Percentiles rank a stretch among this genome's conserved stretches.
Conservation (phyloP, 257 asterid genomes). For the Plectranthus barbatus region DNA sequence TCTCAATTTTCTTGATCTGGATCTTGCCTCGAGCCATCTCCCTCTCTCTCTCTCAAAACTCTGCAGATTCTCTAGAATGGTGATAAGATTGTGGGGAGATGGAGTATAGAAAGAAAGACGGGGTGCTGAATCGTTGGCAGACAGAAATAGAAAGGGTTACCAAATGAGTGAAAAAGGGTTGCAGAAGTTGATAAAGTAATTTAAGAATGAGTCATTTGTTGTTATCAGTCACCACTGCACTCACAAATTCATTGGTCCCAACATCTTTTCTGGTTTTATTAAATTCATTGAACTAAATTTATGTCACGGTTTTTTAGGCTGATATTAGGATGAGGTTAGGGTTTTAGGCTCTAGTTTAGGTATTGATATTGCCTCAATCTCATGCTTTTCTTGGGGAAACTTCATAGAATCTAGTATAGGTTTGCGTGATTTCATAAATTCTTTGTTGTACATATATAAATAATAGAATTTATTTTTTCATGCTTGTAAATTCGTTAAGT, state of each 20-base stretch:
- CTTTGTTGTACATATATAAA: too few species aligned
- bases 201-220: slow-evolving; percentile 63
- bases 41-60: neutral
- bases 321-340: neutral
- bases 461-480: too few species aligned
- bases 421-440: too few species aligned
- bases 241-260: slow-evolving; percentile 10
- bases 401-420: neutral
- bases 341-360: slow-evolving; percentile 1
- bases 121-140: neutral
- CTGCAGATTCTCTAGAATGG: slow-evolving; percentile 1
- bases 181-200: slow-evolving; percentile 43
- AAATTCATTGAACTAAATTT: too few species aligned
- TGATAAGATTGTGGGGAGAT: slow-evolving; percentile 11
- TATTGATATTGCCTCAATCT: neutral
- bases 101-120: neutral
- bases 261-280: too few species aligned
- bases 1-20: slow-evolving; percentile 94
- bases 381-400: slow-evolving; percentile 4
- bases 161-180: slow-evolving; percentile 44
- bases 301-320: neutral
- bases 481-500: too few species aligned
- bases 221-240: slow-evolving; percentile 49
- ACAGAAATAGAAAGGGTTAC: slow-evolving; percentile 45
- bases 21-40: slow-evolving; percentile 95